Percentiles rank a stretch among this genome's conserved stretches.
phyloP scores from a whole-genome alignment of 139 green algal genomes.

The Chlamydomonas sp. region DNA sequence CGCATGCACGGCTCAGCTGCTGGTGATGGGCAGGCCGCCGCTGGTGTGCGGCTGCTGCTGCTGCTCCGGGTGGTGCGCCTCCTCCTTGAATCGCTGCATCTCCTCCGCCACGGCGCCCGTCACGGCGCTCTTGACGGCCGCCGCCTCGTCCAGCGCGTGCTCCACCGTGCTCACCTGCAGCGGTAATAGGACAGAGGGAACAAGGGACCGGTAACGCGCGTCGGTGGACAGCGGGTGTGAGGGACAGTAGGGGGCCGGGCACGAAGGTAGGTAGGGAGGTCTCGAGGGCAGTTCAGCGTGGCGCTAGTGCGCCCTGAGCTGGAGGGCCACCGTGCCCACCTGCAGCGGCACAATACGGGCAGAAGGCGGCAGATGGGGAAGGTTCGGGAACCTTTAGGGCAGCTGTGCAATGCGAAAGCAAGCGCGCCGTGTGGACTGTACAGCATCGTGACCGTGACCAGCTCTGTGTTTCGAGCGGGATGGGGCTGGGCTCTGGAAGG shows the following conservation, averaged over 20 bases:
- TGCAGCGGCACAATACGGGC: not conserved
- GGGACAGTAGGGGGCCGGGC: not conserved
- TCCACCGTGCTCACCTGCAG: conserved; percentile 34
- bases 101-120: not conserved
- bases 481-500: no score
- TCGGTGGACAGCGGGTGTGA: no score
- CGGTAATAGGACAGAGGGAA: no score
- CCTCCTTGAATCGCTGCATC: conserved; percentile 19
- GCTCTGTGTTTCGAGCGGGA: no score
- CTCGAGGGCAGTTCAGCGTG: no score
- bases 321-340: not conserved
- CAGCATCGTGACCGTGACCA: no score
- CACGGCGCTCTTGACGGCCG: conserved; percentile 6
- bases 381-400: no score
- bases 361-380: no score
- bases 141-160: conserved; percentile 31
- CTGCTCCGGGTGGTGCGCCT: conserved; percentile 11
- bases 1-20: not conserved
- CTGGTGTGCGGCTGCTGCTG: not conserved
- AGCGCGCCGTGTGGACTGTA: no score
- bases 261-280: not conserved
- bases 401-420: no score
- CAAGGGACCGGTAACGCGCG: no score
- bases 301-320: not conserved
- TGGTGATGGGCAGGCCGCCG: not conserved